Percentiles rank a stretch among this genome's conserved stretches.
These are phyloP conservation scores for Suillus lakei DNA, from an alignment of 768 basidiomycete species.

Conservation along the genomic window DNA sequence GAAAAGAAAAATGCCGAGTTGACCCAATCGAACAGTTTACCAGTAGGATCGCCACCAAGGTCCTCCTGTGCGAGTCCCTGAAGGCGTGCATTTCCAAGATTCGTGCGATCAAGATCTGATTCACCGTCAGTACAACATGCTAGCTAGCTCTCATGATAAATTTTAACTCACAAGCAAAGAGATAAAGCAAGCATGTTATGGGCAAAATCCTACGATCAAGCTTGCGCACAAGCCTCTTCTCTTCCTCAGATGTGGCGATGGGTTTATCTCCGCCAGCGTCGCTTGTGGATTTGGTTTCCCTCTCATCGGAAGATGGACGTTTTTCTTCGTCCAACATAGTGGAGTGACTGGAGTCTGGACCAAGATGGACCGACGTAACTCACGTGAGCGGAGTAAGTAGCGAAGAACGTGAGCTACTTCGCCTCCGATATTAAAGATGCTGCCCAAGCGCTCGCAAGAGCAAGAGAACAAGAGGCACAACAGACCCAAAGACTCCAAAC, in stretches of 20 bases:
- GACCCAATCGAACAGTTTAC: conserved; percentile 72
- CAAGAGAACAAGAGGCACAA: not conserved
- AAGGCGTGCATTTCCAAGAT: conserved; percentile 79
- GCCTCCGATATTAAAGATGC: not conserved
- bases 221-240: conserved; percentile 41
- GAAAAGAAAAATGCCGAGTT: conserved; percentile 81
- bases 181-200: conserved; percentile 74
- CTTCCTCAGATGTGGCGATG: conserved; percentile 37
- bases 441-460: not conserved
- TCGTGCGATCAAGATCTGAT: conserved; percentile 68
- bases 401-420: not conserved
- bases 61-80: conserved; percentile 72
- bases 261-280: not conserved
- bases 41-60: conserved; percentile 69
- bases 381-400: not conserved
- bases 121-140: not conserved
- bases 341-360: too few species aligned
- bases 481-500: not conserved
- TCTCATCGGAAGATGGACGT: conserved; percentile 2
- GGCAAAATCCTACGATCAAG: conserved; percentile 42
- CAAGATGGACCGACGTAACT: not conserved
- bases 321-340: conserved; percentile 15
- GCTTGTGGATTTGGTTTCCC: not conserved
- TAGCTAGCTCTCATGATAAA: not conserved
- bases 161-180: conserved; percentile 67